A percentile compares a stretch with the other conserved stretches of the same genome.
Conservation (phyloP, 306 rosid genomes). For the Citrullus amarus region DNA sequence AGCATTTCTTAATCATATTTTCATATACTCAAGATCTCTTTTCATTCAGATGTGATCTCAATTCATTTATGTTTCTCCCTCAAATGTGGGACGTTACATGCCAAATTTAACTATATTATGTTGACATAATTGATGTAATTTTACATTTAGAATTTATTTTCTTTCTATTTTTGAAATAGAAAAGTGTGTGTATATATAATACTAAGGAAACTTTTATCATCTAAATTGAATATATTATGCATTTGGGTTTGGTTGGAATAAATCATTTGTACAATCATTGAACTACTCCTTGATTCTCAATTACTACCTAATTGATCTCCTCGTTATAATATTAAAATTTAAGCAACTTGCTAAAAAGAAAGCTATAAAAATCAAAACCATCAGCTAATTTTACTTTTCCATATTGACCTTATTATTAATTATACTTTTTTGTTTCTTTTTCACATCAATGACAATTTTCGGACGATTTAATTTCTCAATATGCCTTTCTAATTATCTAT, state of each 20-base stretch:
- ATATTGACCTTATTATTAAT: neutral
- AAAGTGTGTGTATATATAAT: no score
- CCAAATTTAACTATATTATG: no score
- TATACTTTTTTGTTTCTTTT: neutral
- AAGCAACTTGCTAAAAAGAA: neutral
- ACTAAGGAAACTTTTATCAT: neutral
- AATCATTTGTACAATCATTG: neutral
- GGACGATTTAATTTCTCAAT: neutral
- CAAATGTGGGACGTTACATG: no score
- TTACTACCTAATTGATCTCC: slow-evolving; percentile 2
- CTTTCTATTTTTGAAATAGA: neutral
- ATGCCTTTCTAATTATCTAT: neutral
- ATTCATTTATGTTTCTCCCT: no score
- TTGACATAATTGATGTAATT: no score
- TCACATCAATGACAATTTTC: neutral
- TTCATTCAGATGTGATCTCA: no score
- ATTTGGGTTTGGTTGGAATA: neutral
- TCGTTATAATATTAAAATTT: neutral
- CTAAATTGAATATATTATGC: neutral
- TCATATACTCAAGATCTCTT: no score
- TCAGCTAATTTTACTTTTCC: neutral
- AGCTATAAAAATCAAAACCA: neutral
- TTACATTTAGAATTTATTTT: no score
- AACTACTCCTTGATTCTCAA: neutral
- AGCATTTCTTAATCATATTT: no score